Conservation (phyloP, 2,329 filamentous ascomycete species). For the Fusarium illudens region DNA sequence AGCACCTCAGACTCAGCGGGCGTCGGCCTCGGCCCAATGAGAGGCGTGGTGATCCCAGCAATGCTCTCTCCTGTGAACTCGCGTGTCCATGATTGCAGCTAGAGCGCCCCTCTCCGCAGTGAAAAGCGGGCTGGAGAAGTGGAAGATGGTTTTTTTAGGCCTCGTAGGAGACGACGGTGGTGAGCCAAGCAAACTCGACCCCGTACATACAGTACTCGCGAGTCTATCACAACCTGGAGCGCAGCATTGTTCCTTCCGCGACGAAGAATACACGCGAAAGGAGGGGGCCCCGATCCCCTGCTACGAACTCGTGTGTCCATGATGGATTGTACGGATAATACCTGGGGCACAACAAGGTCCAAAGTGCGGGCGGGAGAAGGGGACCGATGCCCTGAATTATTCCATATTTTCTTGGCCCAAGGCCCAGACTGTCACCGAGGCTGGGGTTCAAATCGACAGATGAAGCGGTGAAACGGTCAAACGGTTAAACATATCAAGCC, state of each 20-base stretch:
- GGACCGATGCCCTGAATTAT: constrained; percentile 16
- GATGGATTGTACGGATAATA: no score
- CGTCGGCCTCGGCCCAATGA: constrained; percentile 23
- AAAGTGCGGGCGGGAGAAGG: neutral
- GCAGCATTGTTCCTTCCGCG: neutral
- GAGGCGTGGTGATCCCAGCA: constrained; percentile 9
- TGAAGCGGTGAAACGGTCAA: constrained; percentile 23
- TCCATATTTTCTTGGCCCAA: constrained; percentile 5
- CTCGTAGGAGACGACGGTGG: neutral
- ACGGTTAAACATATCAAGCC: neutral
- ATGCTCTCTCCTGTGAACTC: constrained; percentile 13
- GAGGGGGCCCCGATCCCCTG: neutral
- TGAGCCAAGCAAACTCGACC: neutral
- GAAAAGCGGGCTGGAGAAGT: neutral
- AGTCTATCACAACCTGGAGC: neutral
- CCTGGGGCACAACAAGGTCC: neutral
- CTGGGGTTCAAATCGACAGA: constrained; percentile 1
- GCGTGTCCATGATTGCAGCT: constrained; percentile 20
- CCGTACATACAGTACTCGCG: neutral
- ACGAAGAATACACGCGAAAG: neutral
- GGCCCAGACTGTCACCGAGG: constrained; percentile 11
- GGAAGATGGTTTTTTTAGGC: neutral
- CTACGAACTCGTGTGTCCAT: neutral
- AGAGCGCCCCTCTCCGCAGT: constrained; percentile 6
- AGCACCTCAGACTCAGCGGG: constrained; percentile 18